Evolutionary conservation across 2,329 filamentous ascomycete genomes (phyloP).

Genomic region (Penicillium vulpinum): DNA sequence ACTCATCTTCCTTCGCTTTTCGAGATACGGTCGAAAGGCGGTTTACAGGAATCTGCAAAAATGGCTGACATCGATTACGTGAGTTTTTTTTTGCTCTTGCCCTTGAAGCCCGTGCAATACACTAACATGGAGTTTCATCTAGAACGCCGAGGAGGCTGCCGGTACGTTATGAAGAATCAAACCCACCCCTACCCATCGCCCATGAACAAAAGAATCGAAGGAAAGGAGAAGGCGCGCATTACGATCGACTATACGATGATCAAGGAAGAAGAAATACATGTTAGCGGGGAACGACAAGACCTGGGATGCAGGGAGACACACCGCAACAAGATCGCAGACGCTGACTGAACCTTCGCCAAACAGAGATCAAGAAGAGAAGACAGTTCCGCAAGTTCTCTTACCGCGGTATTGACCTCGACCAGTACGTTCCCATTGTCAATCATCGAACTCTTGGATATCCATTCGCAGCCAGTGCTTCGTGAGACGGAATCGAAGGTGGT

Average conservation of each 20-base stretch:
- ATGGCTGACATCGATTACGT: slow-evolving; percentile 92
- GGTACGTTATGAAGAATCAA: slow-evolving; percentile 52
- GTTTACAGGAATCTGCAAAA: slow-evolving; percentile 56
- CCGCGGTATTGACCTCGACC: slow-evolving; percentile 98
- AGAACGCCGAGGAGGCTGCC: slow-evolving; percentile 97
- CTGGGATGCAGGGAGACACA: slow-evolving; percentile 17
- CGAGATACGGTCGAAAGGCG: slow-evolving; percentile 48
- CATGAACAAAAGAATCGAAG: slow-evolving; percentile 10
- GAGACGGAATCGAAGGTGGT: slow-evolving; percentile 9
- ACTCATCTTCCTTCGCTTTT: slow-evolving; percentile 47
- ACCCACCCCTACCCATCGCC: slow-evolving; percentile 19
- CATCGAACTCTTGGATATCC: slow-evolving; percentile 7
- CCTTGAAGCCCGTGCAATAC: slow-evolving; percentile 16
- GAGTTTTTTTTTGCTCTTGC: slow-evolving; percentile 48
- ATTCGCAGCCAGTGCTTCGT: slow-evolving; percentile 11
- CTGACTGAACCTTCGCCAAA: slow-evolving; percentile 37
- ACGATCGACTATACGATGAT: slow-evolving; percentile 7
- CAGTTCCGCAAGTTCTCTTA: slow-evolving; percentile 99
- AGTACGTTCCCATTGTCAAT: slow-evolving; percentile 65
- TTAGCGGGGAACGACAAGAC: slow-evolving; percentile 16
- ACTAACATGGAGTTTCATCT: slow-evolving; percentile 38
- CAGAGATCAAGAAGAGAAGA: slow-evolving; percentile 99
- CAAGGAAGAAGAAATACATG: slow-evolving; percentile 2
- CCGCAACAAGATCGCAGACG: slow-evolving; percentile 20
- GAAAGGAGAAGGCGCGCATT: slow-evolving; percentile 2